These are phyloP conservation scores for Cicer judaicum DNA, from an alignment of 306 rosid genomes.

Conservation along the genomic window DNA sequence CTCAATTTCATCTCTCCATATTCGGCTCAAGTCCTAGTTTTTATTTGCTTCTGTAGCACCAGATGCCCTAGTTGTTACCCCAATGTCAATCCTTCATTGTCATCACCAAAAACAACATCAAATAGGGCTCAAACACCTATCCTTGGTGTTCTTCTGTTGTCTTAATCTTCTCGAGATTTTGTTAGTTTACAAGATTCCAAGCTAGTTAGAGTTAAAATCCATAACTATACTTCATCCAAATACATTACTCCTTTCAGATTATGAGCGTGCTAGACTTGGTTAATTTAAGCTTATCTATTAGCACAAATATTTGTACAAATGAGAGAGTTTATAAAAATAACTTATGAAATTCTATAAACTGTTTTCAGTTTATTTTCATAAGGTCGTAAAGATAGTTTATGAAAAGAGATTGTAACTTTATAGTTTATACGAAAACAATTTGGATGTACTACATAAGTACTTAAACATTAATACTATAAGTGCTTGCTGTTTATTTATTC, in stretches of 20 bases:
- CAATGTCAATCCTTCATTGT: slow-evolving; percentile 16
- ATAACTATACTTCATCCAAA: not conserved
- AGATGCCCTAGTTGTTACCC: not conserved
- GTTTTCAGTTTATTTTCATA: too few species aligned
- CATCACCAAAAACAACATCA: not conserved
- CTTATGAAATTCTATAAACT: too few species aligned
- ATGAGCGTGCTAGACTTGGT: too few species aligned
- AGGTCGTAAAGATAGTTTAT: too few species aligned
- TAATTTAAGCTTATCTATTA: too few species aligned
- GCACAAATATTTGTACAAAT: too few species aligned
- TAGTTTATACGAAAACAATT: too few species aligned
- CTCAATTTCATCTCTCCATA: not conserved
- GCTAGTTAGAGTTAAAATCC: not conserved
- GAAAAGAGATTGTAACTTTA: too few species aligned
- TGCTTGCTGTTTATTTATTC: too few species aligned
- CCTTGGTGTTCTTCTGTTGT: slow-evolving; percentile 11
- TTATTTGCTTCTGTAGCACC: not conserved
- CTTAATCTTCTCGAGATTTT: slow-evolving; percentile 4
- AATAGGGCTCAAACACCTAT: not conserved
- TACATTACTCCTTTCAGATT: not conserved
- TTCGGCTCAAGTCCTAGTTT: not conserved
- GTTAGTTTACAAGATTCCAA: not conserved
- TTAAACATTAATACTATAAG: too few species aligned
- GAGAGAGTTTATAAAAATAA: too few species aligned
- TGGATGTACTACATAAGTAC: too few species aligned